A percentile compares a stretch with the other conserved stretches of the same genome.
Evolutionary conservation across 139 green algal genomes (phyloP).

Genomic region (Coelastrella sp.): DNA sequence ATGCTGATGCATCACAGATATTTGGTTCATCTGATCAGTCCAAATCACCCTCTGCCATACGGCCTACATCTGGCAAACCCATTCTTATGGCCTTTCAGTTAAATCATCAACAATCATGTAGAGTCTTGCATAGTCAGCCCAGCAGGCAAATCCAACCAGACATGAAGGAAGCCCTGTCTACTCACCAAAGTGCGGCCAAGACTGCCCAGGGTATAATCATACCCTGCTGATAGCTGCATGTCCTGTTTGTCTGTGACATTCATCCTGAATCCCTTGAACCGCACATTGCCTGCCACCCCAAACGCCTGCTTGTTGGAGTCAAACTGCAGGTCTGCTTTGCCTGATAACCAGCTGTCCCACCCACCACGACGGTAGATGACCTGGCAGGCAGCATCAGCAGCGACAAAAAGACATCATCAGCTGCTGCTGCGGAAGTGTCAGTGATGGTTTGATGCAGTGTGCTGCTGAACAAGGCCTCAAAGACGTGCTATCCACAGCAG

Average conservation of each 20-base stretch:
- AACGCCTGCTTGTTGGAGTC: slow-evolving; percentile 6
- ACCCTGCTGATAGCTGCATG: slow-evolving; percentile 7
- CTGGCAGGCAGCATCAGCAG: background rate
- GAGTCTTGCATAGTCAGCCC: background rate
- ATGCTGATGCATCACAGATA: too few relatives aligned
- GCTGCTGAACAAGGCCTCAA: too few relatives aligned
- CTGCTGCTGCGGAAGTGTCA: too few relatives aligned
- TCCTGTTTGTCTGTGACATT: slow-evolving; percentile 42
- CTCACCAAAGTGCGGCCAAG: slow-evolving; percentile 6
- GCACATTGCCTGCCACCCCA: background rate
- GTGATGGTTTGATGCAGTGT: too few relatives aligned
- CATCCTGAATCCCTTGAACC: slow-evolving; percentile 40
- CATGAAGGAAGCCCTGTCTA: background rate
- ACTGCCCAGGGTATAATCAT: background rate
- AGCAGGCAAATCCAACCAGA: background rate
- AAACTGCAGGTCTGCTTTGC: slow-evolving; percentile 11
- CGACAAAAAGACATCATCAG: too few relatives aligned
- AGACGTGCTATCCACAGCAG: too few relatives aligned
- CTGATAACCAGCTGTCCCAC: slow-evolving; percentile 43
- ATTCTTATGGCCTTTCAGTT: background rate
- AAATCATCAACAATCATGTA: background rate
- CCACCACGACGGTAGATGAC: slow-evolving; percentile 2
- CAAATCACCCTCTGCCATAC: too few relatives aligned
- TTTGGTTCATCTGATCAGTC: too few relatives aligned
- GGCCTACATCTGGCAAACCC: too few relatives aligned